These are phyloP conservation scores for Cladorrhinum sp. DNA, from an alignment of 2,329 filamentous ascomycete genomes.

Conservation along the genomic window DNA sequence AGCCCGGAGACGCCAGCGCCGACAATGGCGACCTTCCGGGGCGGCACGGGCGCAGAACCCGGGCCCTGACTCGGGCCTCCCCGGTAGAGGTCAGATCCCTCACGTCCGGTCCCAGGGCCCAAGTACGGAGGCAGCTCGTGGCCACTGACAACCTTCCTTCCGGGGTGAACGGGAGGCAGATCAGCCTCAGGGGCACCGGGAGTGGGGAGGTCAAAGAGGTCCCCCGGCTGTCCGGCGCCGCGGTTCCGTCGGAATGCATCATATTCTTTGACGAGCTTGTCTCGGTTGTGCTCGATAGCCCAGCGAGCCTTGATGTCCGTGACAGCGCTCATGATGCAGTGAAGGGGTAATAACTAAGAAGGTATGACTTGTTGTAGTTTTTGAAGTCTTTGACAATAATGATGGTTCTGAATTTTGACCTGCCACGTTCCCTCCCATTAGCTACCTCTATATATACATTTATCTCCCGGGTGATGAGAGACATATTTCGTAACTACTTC, in stretches of 20 bases:
- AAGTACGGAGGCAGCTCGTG: background rate
- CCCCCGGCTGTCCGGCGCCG: background rate
- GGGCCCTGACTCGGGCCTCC: too few species aligned
- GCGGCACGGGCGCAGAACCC: background rate
- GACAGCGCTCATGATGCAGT: background rate
- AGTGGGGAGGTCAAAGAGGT: background rate
- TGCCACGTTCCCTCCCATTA: too few species aligned
- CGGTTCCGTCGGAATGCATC: background rate
- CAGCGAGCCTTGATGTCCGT: background rate
- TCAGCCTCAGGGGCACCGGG: background rate
- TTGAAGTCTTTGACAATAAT: background rate
- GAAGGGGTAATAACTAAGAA: background rate
- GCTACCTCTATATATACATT: too few species aligned
- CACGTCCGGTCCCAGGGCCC: background rate
- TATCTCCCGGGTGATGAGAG: too few species aligned
- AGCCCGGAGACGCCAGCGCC: slow-evolving; percentile 38
- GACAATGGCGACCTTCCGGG: slow-evolving; percentile 32
- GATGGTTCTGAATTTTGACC: too few species aligned
- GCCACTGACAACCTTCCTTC: background rate
- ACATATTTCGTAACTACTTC: too few species aligned
- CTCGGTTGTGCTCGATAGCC: background rate
- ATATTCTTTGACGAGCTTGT: background rate
- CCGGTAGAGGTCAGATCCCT: background rate
- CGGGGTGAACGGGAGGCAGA: background rate
- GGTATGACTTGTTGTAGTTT: background rate